Base-by-base conservation (phyloP, 2,329 filamentous ascomycete species). In the Penicillium sp. region DNA sequence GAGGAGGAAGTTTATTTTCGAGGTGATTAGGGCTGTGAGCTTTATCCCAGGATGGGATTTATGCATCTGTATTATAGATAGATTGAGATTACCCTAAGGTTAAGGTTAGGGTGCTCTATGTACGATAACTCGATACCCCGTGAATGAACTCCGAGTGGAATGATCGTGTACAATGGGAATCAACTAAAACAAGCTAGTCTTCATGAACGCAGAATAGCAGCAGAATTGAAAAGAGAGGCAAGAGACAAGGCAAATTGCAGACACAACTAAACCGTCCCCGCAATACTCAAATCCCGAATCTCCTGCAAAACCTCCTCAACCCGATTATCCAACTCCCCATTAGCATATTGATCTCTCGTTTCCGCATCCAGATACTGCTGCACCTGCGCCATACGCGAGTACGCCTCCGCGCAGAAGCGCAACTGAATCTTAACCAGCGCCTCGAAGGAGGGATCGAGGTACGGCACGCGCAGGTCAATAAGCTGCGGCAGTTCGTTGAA, bases 381-480 rank as follows among this genome's bases (percentile, higher is more conserved):
- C 53, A 99, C 95, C 79, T 99, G 95, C 23, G 95, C 94, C 94
- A 99, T 99, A 44, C 94, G 84, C 58, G 88, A 92, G 76, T 99
- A 99, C 1, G 94, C 94, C 78, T 99, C 94, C 7, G 95, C 94
- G 69, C 95, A 99, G 80, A 99, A 99, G 33, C 94, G 84, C 67
- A 99, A 76, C 79, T 99, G 94, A 64, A 99, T 99, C 82, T 99
- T 99, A 73, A 99, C 94, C 48, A 99, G 86, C 0, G 95, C 94
- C 77, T 99, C 94, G 71, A 99, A 99, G 58, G 88, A 93, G 0
- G 95, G 95, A 68, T 99, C 94, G 53, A 99, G 85, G 71, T 99
- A 99, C 0, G 95, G 95, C 13, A 99, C 94, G 52, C 94, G 89
- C 58, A 99, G 83, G 71, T 99, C 94, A 74, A 99, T 97, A 49